Base-by-base conservation (phyloP, 2,329 filamentous ascomycete genomes). In the Mollisia scopiformis region DNA sequence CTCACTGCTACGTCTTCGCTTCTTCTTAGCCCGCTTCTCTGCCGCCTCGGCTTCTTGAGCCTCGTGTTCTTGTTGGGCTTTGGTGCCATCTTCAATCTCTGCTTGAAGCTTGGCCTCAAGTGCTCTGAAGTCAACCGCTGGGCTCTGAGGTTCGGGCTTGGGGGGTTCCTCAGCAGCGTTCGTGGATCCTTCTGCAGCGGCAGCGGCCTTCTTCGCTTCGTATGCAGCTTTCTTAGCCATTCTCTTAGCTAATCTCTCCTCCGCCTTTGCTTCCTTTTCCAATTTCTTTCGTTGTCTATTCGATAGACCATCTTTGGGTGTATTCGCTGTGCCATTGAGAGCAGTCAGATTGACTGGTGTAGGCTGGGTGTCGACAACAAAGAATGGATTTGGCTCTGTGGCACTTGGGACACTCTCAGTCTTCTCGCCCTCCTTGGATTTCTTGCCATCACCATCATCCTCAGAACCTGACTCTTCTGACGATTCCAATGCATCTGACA, bases 241-340 rank as follows among this genome's bases (percentile, higher is more conserved):
- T 96, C 21, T 79, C 79, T 91, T 87, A 79, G 30, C 30, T 8
- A 27, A n/a, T 14, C 95, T 96, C 67, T 96, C 43, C 16, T 25
- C 43, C 3, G 21, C 25, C 6, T 16, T 91, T 25, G 97, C 92
- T 35, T 61, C 58, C 8, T 27, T 23, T 25, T 60, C 31, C 6
- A 19, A 30, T 50, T 27, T 51, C 47, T 50, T 90, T 19, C 59
- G 58, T 16, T 68, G 66, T 50, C 62, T 65, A n/a, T 56, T 61
- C 16, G 49, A 51, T 49, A 54, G 19, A 14, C 33, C 21, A 10
- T 63, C 57, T 59, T 65, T 66, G 19, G 46, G 30, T 21, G n/a
- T n/a, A 21, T 21, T 4, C 16, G 39, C 39, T 3, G 7, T n/a
- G n/a, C n/a, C 8, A 43, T 43, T 28, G 2, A 31, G 28, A 23